Conservation (phyloP, 805 yeast species). For the Kodamaea fukazawae region DNA sequence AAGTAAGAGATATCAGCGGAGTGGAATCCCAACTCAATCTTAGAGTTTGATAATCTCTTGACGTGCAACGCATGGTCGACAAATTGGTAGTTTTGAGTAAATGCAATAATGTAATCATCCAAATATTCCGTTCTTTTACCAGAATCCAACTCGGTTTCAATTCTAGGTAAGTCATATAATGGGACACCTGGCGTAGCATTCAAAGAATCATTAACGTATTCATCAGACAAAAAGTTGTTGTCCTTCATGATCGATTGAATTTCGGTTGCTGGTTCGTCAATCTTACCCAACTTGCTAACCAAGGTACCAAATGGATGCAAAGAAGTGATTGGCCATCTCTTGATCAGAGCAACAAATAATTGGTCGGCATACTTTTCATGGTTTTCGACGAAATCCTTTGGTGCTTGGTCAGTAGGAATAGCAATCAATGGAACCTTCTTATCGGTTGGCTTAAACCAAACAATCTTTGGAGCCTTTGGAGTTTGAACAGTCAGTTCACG, state of each 20-base stretch:
- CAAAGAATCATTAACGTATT: conserved; percentile 53
- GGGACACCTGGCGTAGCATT: conserved; percentile 12
- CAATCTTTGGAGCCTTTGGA: conserved; percentile 79
- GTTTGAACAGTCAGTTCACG: conserved; percentile 45
- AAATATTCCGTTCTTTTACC: conserved; percentile 50
- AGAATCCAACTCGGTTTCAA: conserved; percentile 36
- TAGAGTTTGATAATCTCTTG: conserved; percentile 55
- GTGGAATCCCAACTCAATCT: conserved; percentile 82
- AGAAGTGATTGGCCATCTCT: conserved; percentile 99
- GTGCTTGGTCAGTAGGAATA: conserved; percentile 98
- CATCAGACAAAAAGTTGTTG: conserved; percentile 78
- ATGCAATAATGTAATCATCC: conserved; percentile 61
- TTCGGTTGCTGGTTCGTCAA: conserved; percentile 74
- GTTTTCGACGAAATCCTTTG: conserved; percentile 89
- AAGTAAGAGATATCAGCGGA: conserved; percentile 74
- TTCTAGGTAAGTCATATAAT: conserved; percentile 37
- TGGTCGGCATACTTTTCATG: conserved; percentile 79
- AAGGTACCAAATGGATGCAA: conserved; percentile 96
- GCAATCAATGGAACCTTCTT: conserved; percentile 97
- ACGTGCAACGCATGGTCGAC: conserved; percentile 83
- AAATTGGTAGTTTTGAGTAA: conserved; percentile 54
- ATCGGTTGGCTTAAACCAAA: conserved; percentile 98
- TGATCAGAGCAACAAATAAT: conserved; percentile 89
- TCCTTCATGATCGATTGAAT: conserved; percentile 87
- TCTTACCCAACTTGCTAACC: conserved; percentile 79